Percentiles rank a stretch among this genome's conserved stretches.
phyloP scores from a whole-genome alignment of 2,329 filamentous ascomycete species.

The Monilinia fructicola region DNA sequence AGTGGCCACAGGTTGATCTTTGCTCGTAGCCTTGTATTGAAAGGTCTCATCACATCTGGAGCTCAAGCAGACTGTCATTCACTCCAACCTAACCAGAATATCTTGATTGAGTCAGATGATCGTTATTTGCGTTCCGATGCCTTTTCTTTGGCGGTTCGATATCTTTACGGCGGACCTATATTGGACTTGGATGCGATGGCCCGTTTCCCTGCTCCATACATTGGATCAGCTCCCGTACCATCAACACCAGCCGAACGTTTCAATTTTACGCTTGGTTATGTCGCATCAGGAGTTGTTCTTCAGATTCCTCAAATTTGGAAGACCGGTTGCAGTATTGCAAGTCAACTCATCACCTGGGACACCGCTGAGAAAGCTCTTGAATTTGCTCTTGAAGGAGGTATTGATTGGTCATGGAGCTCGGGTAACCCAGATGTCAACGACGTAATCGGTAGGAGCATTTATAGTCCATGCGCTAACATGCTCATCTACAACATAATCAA shows the following conservation, averaged over 20 bases:
- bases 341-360: conserved; percentile 59
- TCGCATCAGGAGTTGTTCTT: conserved; percentile 61
- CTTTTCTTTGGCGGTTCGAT: conserved; percentile 57
- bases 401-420: conserved; percentile 42
- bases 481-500: conserved; percentile 57
- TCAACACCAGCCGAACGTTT: conserved; percentile 48
- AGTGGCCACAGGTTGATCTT: conserved; percentile 57
- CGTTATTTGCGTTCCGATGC: conserved; percentile 55
- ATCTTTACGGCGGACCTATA: conserved; percentile 56
- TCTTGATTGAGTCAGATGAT: conserved; percentile 52
- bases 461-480: conserved; percentile 54
- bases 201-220: conserved; percentile 25
- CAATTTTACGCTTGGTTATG: conserved; percentile 61
- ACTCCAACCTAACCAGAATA: conserved; percentile 40
- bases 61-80: conserved; percentile 37
- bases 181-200: conserved; percentile 40
- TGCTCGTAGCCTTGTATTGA: conserved; percentile 51
- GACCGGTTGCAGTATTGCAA: conserved; percentile 60
- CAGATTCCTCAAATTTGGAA: conserved; percentile 54
- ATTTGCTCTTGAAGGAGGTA: conserved; percentile 54
- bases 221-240: conserved; percentile 41
- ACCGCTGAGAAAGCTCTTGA: conserved; percentile 60
- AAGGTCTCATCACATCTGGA: conserved; percentile 39
- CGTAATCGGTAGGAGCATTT: conserved; percentile 44
- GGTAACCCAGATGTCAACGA: conserved; percentile 36